A percentile compares a stretch with the other conserved stretches of the same genome.
Evolutionary conservation across 768 basidiomycete genomes (phyloP).

Genomic region (Pleurotus cornucopiae): DNA sequence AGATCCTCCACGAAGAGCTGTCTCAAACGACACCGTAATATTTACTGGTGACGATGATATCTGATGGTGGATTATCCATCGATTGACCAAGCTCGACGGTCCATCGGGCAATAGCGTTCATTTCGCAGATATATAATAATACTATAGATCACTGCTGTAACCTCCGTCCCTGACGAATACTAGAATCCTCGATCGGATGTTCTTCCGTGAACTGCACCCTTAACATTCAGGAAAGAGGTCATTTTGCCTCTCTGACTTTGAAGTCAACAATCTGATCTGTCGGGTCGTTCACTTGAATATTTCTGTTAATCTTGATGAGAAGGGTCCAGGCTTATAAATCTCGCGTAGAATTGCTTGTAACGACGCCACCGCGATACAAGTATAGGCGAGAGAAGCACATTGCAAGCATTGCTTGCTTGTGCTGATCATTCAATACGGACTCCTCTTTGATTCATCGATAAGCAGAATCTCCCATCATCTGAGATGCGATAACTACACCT

Average conservation of each 20-base stretch:
- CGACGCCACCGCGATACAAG: no score
- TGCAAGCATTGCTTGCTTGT: no score
- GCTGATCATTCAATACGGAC: no score
- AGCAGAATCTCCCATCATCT: no score
- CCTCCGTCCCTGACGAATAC: not conserved
- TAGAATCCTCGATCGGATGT: slow-evolving; percentile 7
- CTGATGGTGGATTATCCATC: no score
- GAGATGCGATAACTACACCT: no score
- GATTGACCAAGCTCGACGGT: no score
- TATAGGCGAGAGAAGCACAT: no score
- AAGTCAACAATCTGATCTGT: slow-evolving; percentile 5
- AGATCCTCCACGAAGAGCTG: slow-evolving; percentile 59
- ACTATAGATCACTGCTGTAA: not conserved
- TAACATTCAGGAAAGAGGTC: not conserved
- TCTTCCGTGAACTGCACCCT: not conserved
- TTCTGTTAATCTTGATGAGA: slow-evolving; percentile 3
- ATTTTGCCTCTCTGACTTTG: slow-evolving; percentile 4
- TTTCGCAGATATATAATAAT: not conserved
- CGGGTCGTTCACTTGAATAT: not conserved
- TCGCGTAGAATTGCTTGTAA: no score
- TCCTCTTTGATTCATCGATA: no score
- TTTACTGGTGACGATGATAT: not conserved
- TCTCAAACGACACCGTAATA: slow-evolving; percentile 22
- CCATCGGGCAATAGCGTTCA: not conserved
- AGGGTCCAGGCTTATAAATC: not conserved